Evolutionary conservation across 805 yeast genomes (phyloP), one percentile per base, ranked within the genome.

Genomic region (Ogataea zsoltii): DNA sequence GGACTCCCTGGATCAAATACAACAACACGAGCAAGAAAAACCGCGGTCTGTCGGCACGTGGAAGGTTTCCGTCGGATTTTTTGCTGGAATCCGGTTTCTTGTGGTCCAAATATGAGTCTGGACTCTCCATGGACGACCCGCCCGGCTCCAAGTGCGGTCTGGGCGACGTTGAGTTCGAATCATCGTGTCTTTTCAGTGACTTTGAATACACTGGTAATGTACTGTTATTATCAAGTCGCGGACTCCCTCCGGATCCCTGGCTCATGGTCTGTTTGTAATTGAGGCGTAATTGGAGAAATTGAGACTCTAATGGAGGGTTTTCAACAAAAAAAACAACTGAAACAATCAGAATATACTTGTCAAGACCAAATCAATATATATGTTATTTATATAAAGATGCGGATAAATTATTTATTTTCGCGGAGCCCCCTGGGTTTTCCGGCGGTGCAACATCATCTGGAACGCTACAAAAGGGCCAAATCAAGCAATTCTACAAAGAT

Each of bases 1-100:
- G 99, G 5, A 94, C 82, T n/a, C 99, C 99, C 63, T 94, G 99
- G 6, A 91, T 74, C 39, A 90, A 69, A 62, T 94, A 94, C 28
- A 94, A 69, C 5, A 87, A 58, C 5, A 89, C 83, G 46, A 92
- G 69, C 6, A 92, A 72, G 33, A 75, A 67, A 62, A 92, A 94
- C 45, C 90, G 88, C 12, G 85, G 84, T 45, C 88, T 67, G 58
- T 91, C 98, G 14, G 53, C 49, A 7, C 28, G 39, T 4, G 71
- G 71, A 33, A 67, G 50, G 31, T 52, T 42, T 11, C 48, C 51
- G 17, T 30, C 4, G 31, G 31, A 7, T 4, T 12, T 17, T 25
- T 26, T 21, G 17, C 25, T 21, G 21, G 11, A 4, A 18, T n/a
- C n/a, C 36, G 12, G 9, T 13, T 32, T 17, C 35, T n/a, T 31